phyloP scores from a whole-genome alignment of 2,329 filamentous ascomycete genomes.

The Gaeumannomyces sp. region DNA sequence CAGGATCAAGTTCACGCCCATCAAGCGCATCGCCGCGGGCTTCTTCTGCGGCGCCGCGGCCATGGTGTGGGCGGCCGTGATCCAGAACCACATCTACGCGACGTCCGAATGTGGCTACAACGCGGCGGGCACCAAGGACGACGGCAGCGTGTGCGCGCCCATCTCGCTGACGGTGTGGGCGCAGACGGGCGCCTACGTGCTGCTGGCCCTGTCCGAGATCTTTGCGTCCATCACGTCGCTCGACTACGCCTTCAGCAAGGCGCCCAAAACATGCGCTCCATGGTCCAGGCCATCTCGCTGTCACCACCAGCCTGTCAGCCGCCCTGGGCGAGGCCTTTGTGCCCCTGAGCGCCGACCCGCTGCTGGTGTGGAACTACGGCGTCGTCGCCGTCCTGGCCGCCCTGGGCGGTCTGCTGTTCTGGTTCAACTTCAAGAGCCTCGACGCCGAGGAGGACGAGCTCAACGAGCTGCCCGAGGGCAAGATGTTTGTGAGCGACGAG shows the following conservation, averaged over 20 bases:
- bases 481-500: slow-evolving; percentile 5
- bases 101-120: slow-evolving; percentile 52
- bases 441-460: slow-evolving; percentile 63
- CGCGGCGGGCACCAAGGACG: slow-evolving; percentile 27
- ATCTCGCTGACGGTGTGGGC: slow-evolving; percentile 61
- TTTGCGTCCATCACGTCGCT: slow-evolving; percentile 54
- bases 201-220: slow-evolving; percentile 47
- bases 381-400: slow-evolving; percentile 56
- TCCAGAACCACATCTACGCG: slow-evolving; percentile 60
- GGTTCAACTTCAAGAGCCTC: slow-evolving; percentile 59
- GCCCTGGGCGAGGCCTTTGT: slow-evolving; percentile 66
- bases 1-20: slow-evolving; percentile 63
- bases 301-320: slow-evolving; percentile 63
- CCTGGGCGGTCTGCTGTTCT: slow-evolving; percentile 59
- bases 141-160: slow-evolving; percentile 40
- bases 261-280: slow-evolving; percentile 74
- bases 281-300: slow-evolving; percentile 65
- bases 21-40: slow-evolving; percentile 67
- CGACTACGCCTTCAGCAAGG: slow-evolving; percentile 75
- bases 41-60: slow-evolving; percentile 60
- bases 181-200: slow-evolving; percentile 44
- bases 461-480: slow-evolving; percentile 46
- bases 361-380: slow-evolving; percentile 68
- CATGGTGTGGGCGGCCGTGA: slow-evolving; percentile 51
- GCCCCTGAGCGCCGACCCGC: slow-evolving; percentile 54